These are phyloP conservation scores for Diutina mesorugosa DNA, from an alignment of 1,139 yeast species.

Conservation along the genomic window DNA sequence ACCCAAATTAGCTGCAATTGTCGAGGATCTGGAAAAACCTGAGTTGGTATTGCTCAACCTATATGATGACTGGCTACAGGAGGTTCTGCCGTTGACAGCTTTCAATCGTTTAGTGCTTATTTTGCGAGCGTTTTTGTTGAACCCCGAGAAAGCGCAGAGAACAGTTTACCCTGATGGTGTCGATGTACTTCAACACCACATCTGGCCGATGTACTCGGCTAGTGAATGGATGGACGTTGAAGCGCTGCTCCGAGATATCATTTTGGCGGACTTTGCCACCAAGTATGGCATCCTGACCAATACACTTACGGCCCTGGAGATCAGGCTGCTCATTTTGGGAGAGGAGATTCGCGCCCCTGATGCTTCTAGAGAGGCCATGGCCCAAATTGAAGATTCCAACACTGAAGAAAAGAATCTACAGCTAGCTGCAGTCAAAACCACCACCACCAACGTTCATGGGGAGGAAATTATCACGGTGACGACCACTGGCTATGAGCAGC, in stretches of 20 bases:
- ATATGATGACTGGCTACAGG: constrained; percentile 88
- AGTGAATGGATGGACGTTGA: constrained; percentile 93
- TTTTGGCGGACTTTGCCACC: constrained; percentile 73
- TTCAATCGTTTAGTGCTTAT: constrained; percentile 77
- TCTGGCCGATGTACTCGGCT: constrained; percentile 85
- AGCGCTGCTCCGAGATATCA: constrained; percentile 74
- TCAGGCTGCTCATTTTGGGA: constrained; percentile 86
- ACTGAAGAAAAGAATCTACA: constrained; percentile 25
- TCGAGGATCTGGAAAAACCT: constrained; percentile 80
- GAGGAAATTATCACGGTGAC: constrained; percentile 93
- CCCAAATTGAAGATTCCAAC: constrained; percentile 50
- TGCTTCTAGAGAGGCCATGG: constrained; percentile 60
- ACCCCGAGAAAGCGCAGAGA: constrained; percentile 63
- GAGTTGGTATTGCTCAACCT: constrained; percentile 84
- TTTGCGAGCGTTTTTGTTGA: constrained; percentile 67
- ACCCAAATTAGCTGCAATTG: constrained; percentile 69
- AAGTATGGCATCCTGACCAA: constrained; percentile 78
- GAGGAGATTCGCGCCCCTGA: constrained; percentile 91
- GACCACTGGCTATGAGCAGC: constrained; percentile 80
- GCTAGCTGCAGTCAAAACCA: constrained; percentile 70
- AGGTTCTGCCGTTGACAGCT: constrained; percentile 83
- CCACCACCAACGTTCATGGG: constrained; percentile 86
- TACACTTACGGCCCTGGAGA: constrained; percentile 84
- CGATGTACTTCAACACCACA: constrained; percentile 35
- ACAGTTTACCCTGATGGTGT: constrained; percentile 24